phyloP scores from a whole-genome alignment of 805 yeast genomes.

The Cyberlindnera sargentensis region DNA sequence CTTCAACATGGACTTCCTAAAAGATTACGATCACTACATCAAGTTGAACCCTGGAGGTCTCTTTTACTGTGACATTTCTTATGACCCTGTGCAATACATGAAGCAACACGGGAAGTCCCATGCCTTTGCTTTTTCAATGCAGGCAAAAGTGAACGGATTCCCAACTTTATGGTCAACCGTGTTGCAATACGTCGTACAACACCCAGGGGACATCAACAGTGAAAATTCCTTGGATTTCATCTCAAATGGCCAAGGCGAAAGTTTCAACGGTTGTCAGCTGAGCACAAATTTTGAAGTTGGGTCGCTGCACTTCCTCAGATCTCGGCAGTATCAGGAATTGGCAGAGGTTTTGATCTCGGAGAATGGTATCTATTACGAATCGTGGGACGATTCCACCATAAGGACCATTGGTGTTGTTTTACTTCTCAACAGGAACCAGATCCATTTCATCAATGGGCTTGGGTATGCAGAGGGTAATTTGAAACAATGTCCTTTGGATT shows the following conservation, averaged over 20 bases:
- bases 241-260: conserved; percentile 59
- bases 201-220: conserved; percentile 52
- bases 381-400: conserved; percentile 92
- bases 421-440: conserved; percentile 52
- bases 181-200: conserved; percentile 49
- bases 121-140: conserved; percentile 59
- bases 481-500: conserved; percentile 65
- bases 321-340: conserved; percentile 58
- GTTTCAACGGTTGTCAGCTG: conserved; percentile 81
- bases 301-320: conserved; percentile 63
- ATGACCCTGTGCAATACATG: conserved; percentile 45
- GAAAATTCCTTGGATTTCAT: conserved; percentile 66
- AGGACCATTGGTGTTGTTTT: conserved; percentile 77
- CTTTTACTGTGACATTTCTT: conserved; percentile 40
- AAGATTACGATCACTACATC: conserved; percentile 45
- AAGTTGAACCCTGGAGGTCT: conserved; percentile 40
- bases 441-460: conserved; percentile 74
- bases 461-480: conserved; percentile 68
- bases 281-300: conserved; percentile 87
- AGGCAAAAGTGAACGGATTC: conserved; percentile 64
- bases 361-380: conserved; percentile 82
- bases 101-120: conserved; percentile 43
- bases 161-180: conserved; percentile 73
- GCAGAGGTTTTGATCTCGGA: conserved; percentile 60
- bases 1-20: conserved; percentile 35